Percentiles rank a stretch among this genome's conserved stretches.
Conservation (phyloP, 495 filamentous ascomycete species). For the Oidiodendron maius region DNA sequence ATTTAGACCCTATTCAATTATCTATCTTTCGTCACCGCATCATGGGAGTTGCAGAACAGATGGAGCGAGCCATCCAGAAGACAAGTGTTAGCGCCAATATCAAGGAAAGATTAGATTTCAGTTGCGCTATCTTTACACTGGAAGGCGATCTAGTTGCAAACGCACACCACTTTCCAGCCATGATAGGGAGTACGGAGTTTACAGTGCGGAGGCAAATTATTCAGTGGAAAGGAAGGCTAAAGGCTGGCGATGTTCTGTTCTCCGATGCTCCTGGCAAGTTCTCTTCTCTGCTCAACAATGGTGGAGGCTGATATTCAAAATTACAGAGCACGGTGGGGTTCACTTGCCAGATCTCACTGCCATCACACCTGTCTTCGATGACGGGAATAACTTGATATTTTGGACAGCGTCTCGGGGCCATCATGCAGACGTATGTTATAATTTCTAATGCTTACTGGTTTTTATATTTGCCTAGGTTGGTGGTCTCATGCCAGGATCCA, state of each 20-base stretch:
- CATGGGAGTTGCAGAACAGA: constrained; percentile 41
- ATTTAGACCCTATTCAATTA: too few species aligned
- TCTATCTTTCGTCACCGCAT: too few species aligned
- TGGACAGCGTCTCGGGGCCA: constrained; percentile 28
- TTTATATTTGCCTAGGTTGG: too few species aligned
- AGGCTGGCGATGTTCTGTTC: constrained; percentile 22
- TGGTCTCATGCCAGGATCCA: too few species aligned
- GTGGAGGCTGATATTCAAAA: too few species aligned
- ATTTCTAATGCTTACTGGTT: too few species aligned
- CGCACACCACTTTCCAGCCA: constrained; percentile 25
- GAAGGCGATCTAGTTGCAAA: constrained; percentile 37
- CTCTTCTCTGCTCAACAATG: too few species aligned
- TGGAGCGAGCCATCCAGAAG: constrained; percentile 36
- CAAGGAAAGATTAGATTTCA: constrained; percentile 39
- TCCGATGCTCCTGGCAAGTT: too few species aligned
- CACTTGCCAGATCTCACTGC: constrained; percentile 25
- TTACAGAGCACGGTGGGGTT: constrained; percentile 22
- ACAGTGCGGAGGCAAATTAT: constrained; percentile 20
- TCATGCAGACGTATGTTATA: too few species aligned
- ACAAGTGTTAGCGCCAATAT: constrained; percentile 36
- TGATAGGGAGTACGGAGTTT: constrained; percentile 23
- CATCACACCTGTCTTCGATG: constrained; percentile 25
- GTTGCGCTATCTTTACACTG: constrained; percentile 35
- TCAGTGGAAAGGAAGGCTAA: constrained; percentile 10
- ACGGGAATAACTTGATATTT: constrained; percentile 23